Conservation (phyloP, 1,139 yeast genomes). For the Pichia sp. region DNA sequence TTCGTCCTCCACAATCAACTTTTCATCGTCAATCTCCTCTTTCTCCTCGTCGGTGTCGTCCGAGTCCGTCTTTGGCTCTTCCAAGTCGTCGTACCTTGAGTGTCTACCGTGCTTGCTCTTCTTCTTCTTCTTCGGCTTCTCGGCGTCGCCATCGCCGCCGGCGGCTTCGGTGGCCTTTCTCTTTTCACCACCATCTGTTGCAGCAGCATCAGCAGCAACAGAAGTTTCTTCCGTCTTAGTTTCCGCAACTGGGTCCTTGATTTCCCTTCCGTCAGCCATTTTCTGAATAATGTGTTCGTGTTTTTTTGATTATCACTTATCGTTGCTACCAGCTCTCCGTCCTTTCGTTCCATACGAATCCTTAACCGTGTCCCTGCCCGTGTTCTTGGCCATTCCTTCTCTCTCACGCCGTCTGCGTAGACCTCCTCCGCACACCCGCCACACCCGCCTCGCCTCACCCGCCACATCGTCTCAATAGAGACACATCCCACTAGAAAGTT, state of each 20-base stretch:
- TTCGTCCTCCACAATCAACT: constrained; percentile 49
- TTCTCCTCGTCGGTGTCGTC: constrained; percentile 43
- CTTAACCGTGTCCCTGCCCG: too few species aligned
- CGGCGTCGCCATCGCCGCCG: constrained; percentile 20
- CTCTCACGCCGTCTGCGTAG: neutral
- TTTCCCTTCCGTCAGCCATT: constrained; percentile 9
- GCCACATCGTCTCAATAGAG: constrained; percentile 1
- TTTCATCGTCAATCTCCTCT: constrained; percentile 54
- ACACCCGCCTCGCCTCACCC: constrained; percentile 1
- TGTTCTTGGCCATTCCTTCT: neutral
- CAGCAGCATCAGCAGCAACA: neutral
- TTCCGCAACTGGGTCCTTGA: neutral
- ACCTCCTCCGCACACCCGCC: neutral
- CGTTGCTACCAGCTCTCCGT: too few species aligned
- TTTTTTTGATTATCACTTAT: too few species aligned
- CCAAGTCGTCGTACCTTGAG: constrained; percentile 44
- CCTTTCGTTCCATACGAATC: too few species aligned
- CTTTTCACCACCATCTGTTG: constrained; percentile 15
- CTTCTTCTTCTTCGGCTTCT: constrained; percentile 35
- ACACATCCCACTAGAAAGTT: neutral
- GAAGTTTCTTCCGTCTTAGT: neutral
- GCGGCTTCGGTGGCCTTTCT: constrained; percentile 18
- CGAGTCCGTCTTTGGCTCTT: constrained; percentile 33
- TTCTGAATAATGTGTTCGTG: neutral
- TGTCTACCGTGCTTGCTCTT: constrained; percentile 43